These are phyloP conservation scores for Fusarium sp. DNA, from an alignment of 2,329 filamentous ascomycete genomes.

Conservation along the genomic window DNA sequence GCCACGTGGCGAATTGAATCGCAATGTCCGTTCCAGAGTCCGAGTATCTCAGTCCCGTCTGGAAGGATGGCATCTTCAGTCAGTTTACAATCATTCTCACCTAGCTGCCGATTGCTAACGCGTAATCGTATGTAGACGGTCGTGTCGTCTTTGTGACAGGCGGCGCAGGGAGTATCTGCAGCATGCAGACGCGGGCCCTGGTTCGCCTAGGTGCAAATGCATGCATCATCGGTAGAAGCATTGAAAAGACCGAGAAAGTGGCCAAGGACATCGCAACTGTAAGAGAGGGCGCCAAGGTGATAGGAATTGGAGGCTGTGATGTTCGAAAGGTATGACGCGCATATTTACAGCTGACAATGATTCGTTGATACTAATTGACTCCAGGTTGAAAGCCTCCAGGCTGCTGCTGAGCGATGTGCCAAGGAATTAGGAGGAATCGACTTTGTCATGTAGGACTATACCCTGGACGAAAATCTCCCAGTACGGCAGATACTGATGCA, in stretches of 20 bases:
- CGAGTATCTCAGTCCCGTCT: conserved; percentile 85
- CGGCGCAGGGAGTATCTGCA: conserved; percentile 94
- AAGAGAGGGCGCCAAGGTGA: conserved; percentile 83
- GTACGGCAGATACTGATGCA: conserved; percentile 4
- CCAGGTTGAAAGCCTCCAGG: conserved; percentile 59
- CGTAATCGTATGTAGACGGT: conserved; percentile 69
- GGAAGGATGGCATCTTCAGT: conserved; percentile 92
- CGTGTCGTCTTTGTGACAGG: conserved; percentile 97
- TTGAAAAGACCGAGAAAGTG: conserved; percentile 86
- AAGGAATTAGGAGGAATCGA: conserved; percentile 90
- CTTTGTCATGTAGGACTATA: conserved; percentile 82
- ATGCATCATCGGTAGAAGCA: conserved; percentile 92
- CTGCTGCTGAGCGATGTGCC: conserved; percentile 84
- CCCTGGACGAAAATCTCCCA: not conserved
- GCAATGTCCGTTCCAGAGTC: conserved; percentile 79
- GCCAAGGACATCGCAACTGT: conserved; percentile 87
- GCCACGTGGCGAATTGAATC: conserved; percentile 4
- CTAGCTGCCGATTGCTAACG: conserved; percentile 10
- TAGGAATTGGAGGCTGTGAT: conserved; percentile 86
- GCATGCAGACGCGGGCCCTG: conserved; percentile 90
- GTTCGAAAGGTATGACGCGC: conserved; percentile 75
- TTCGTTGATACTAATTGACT: conserved; percentile 6
- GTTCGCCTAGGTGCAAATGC: conserved; percentile 94
- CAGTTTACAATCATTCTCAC: conserved; percentile 46
- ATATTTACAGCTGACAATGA: not conserved